Conservation (phyloP, 1,284 basidiomycete species). For the Pulchroboletus neoregius region DNA sequence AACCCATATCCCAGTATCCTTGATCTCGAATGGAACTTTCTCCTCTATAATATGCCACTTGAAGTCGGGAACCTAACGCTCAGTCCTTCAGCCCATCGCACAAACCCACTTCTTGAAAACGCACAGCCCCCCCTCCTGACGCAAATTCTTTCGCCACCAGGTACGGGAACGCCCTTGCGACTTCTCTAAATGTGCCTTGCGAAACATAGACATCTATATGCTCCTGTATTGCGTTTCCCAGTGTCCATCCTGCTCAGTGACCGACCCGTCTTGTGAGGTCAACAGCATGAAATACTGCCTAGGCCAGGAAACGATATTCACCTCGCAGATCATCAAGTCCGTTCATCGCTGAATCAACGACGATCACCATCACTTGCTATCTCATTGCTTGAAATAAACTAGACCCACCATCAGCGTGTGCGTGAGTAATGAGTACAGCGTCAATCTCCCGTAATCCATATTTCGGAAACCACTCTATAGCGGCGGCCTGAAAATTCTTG, state of each 20-base stretch:
- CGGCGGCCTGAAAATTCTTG: slow-evolving; percentile 74
- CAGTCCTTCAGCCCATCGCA: not conserved
- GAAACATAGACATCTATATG: slow-evolving; percentile 74
- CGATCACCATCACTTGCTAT: slow-evolving; percentile 6
- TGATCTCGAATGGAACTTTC: slow-evolving; percentile 59
- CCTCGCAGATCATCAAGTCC: slow-evolving; percentile 80
- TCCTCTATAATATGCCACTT: slow-evolving; percentile 76
- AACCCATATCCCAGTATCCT: slow-evolving; percentile 56
- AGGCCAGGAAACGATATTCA: slow-evolving; percentile 27
- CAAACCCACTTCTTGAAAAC: slow-evolving; percentile 22
- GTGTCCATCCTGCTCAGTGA: slow-evolving; percentile 62
- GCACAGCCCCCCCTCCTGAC: slow-evolving; percentile 74
- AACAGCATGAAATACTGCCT: not conserved
- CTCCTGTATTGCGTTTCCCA: slow-evolving; percentile 59
- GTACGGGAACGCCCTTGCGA: slow-evolving; percentile 72
- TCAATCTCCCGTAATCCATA: slow-evolving; percentile 71
- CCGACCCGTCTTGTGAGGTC: slow-evolving; percentile 1
- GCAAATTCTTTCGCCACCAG: slow-evolving; percentile 70
- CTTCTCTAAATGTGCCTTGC: slow-evolving; percentile 57
- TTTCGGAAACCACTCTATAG: slow-evolving; percentile 77
- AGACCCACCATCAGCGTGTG: slow-evolving; percentile 68
- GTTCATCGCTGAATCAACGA: slow-evolving; percentile 59
- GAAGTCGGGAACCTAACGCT: slow-evolving; percentile 64
- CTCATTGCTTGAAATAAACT: not conserved
- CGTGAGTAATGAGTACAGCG: slow-evolving; percentile 75